A percentile compares a stretch with the other conserved stretches of the same genome.
Evolutionary conservation across 176 grass and related monocot species (phyloP).

Genomic region (Carex littledalei): DNA sequence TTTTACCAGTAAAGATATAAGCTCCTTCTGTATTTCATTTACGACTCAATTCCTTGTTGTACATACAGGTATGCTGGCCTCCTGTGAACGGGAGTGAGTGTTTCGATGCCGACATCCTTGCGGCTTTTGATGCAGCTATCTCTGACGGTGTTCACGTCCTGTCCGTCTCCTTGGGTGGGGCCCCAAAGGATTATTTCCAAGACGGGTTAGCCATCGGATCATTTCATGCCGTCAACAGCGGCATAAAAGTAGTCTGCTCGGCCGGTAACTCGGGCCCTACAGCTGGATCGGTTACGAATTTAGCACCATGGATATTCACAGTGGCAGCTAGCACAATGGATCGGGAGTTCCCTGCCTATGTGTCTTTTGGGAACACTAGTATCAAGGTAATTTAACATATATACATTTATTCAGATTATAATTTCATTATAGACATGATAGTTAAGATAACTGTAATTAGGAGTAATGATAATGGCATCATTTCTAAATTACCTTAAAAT

Average conservation of each 20-base stretch:
- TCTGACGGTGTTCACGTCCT: constrained; percentile 56
- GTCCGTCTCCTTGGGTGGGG: constrained; percentile 55
- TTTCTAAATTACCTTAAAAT: background rate
- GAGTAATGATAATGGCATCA: background rate
- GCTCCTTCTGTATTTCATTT: background rate
- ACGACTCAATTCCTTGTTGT: background rate
- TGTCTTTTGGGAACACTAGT: constrained; percentile 27
- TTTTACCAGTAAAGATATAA: background rate
- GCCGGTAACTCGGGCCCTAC: constrained; percentile 48
- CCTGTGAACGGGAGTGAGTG: constrained; percentile 42
- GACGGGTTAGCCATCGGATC: constrained; percentile 56
- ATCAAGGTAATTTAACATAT: constrained; percentile 21
- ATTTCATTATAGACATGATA: background rate
- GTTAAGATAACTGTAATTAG: background rate
- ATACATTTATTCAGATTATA: background rate
- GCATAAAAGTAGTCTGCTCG: constrained; percentile 61
- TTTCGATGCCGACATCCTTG: constrained; percentile 56
- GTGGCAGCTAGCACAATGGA: constrained; percentile 51
- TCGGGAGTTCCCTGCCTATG: constrained; percentile 40
- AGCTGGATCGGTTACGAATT: constrained; percentile 35
- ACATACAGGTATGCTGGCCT: constrained; percentile 37
- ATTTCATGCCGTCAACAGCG: constrained; percentile 54
- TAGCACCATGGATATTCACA: constrained; percentile 65
- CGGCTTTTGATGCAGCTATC: constrained; percentile 68
- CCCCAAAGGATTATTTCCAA: background rate